Base-by-base conservation (phyloP, 176 grass and related monocot genomes). In the Musa acuminata region DNA sequence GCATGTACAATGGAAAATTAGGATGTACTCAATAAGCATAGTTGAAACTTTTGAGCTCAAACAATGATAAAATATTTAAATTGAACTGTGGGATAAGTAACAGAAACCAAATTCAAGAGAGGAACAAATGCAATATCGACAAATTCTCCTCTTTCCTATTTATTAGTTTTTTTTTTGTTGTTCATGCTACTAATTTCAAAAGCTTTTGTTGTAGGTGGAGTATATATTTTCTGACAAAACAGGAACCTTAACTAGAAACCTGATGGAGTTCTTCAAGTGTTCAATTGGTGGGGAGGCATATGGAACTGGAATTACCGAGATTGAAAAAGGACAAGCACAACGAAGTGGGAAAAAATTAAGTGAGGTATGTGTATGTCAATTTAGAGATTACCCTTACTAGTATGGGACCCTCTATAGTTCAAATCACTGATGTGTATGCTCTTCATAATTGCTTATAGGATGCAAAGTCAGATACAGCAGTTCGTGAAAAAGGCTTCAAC, bases 221-320 rank as follows among this genome's bases (percentile, higher is more conserved):
- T 99, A 99, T 76, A 85, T 99, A 84, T 95, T 99, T 86, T 99
- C 96, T 87, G 96, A 99, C 70, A 99, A 99, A 88, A 99, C 96
- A 81, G 96, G 96, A 76, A 99, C 96, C 19, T 91, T 99, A 52
- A 99, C 95, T 78, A 99, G 95, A 89, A 99, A 99, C 67, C 80
- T 94, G 53, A 99, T 99, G 95, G 95, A 99, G 78, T 99, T 99
- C 79, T 94, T 99, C 80, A 99, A 99, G 85, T 99, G 91, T 76
- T 99, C 91, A 1, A 99, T 99, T 77, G 95, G 82, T 84, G 91
- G 95, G 74, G 86, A 87, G 80, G 83, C 89, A 19, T 99, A 99
- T 87, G 95, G 95, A 84, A 91, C 88, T 75, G 95, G 95, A 26
- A 72, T 86, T 51, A 99, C 95, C 77, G 95, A 99, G 86, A 94